Evolutionary conservation across 441 rosid genomes (phyloP).

Genomic region (Syzygium syzygioides): DNA sequence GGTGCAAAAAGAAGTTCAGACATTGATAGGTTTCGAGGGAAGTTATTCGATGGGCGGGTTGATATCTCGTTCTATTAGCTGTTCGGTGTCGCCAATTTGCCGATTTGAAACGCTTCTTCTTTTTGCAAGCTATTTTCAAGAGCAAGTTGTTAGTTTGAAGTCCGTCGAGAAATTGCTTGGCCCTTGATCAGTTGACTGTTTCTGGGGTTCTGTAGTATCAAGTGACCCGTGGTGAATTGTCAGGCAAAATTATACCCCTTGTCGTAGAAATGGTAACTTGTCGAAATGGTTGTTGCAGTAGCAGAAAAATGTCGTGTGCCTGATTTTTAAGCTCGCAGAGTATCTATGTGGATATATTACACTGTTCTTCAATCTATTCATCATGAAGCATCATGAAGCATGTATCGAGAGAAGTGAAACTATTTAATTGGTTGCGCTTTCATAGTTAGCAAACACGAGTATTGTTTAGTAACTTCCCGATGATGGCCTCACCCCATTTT

Average conservation of each 20-base stretch:
- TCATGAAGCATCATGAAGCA: not conserved
- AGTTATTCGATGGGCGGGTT: not conserved
- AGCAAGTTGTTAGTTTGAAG: not conserved
- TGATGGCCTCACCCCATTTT: not conserved
- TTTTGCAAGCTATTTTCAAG: not conserved
- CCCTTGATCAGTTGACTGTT: not conserved
- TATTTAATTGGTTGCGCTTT: not conserved
- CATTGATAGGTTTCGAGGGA: not conserved
- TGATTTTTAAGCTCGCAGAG: not conserved
- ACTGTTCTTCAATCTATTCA: not conserved
- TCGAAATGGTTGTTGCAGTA: not conserved
- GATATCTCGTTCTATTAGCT: not conserved
- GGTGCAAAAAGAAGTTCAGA: not conserved
- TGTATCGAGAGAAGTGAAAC: not conserved
- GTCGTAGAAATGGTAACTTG: not conserved
- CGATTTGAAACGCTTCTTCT: not conserved
- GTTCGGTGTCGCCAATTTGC: not conserved
- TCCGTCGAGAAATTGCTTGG: not conserved
- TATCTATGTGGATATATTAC: not conserved
- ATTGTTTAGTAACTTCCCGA: not conserved
- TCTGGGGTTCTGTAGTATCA: not conserved
- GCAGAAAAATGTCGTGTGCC: not conserved
- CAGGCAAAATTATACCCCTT: not conserved
- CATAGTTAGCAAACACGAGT: not conserved
- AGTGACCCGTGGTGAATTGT: not conserved